Conservation (phyloP, 306 rosid species). For the Sicyos edulis region DNA sequence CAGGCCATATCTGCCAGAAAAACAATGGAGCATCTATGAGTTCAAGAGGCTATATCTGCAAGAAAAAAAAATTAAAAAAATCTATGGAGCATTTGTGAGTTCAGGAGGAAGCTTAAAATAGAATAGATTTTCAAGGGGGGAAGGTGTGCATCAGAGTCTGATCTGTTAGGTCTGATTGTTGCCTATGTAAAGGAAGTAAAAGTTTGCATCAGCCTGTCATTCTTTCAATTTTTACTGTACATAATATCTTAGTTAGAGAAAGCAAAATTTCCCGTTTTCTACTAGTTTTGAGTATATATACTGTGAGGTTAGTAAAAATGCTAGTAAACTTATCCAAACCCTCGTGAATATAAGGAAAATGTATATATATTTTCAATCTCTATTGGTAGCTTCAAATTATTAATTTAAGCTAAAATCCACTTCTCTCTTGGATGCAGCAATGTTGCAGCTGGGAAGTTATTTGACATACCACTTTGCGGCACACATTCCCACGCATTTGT, state of each 20-base stretch:
- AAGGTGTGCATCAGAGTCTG: too few species aligned
- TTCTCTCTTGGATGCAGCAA: slow-evolving; percentile 50
- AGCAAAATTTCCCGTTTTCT: neutral
- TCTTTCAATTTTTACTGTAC: neutral
- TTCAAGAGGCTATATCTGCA: too few species aligned
- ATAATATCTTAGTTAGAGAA: neutral
- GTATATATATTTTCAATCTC: neutral
- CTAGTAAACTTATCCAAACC: neutral
- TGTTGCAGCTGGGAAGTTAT: slow-evolving; percentile 94
- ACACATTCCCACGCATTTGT: slow-evolving; percentile 99
- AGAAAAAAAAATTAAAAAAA: too few species aligned
- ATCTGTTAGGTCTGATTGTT: neutral
- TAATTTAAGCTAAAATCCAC: neutral
- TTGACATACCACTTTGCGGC: slow-evolving; percentile 94
- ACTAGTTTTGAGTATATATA: neutral
- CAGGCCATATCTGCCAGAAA: too few species aligned
- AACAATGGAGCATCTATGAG: too few species aligned
- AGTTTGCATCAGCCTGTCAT: neutral
- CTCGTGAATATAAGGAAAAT: neutral
- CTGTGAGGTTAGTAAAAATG: neutral
- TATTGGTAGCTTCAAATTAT: slow-evolving; percentile 2
- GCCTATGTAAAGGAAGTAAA: neutral
- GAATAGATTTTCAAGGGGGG: too few species aligned
- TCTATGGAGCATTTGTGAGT: too few species aligned
- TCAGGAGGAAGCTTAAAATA: too few species aligned